These are phyloP conservation scores for Choiromyces venosus DNA, from an alignment of 495 filamentous ascomycete genomes.

Conservation along the genomic window DNA sequence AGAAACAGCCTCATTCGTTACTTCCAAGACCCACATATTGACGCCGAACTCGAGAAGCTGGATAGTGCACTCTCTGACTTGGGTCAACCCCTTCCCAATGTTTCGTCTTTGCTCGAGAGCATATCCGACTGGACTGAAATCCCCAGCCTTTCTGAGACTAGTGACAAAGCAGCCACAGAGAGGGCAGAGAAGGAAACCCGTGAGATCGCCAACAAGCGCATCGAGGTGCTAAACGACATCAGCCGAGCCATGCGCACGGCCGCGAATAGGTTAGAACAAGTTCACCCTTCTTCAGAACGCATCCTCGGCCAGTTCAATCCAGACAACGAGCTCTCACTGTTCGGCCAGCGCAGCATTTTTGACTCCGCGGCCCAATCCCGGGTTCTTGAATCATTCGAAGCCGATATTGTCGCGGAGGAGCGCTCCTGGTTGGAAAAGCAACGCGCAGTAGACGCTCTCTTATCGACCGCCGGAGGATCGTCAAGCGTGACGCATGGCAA, in stretches of 20 bases:
- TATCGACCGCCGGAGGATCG: slow-evolving; percentile 1
- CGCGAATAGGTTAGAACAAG: slow-evolving; percentile 24
- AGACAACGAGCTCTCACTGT: slow-evolving; percentile 23
- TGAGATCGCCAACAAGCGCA: slow-evolving; percentile 24
- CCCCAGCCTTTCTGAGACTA: slow-evolving; percentile 20
- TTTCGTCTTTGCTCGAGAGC: slow-evolving; percentile 31
- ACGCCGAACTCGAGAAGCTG: slow-evolving; percentile 4
- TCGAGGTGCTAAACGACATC: slow-evolving; percentile 35
- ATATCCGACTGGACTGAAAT: slow-evolving; percentile 37
- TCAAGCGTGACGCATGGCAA: not conserved
- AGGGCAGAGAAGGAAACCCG: slow-evolving; percentile 31
- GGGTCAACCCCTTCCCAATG: slow-evolving; percentile 7
- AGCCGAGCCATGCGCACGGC: slow-evolving; percentile 24
- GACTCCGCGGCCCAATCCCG: slow-evolving; percentile 21
- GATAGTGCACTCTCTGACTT: not conserved
- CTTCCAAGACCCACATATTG: not conserved
- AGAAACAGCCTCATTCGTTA: not conserved
- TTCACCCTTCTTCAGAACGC: slow-evolving; percentile 2
- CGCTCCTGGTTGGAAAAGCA: slow-evolving; percentile 18
- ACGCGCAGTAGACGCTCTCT: slow-evolving; percentile 28
- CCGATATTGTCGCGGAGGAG: slow-evolving; percentile 27
- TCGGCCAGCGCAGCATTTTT: slow-evolving; percentile 38
- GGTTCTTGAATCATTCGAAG: slow-evolving; percentile 24
- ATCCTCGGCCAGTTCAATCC: slow-evolving; percentile 24
- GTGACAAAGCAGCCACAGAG: slow-evolving; percentile 21